Conservation (phyloP, 1,139 yeast genomes). For the Arxiozyma heterogenica region DNA sequence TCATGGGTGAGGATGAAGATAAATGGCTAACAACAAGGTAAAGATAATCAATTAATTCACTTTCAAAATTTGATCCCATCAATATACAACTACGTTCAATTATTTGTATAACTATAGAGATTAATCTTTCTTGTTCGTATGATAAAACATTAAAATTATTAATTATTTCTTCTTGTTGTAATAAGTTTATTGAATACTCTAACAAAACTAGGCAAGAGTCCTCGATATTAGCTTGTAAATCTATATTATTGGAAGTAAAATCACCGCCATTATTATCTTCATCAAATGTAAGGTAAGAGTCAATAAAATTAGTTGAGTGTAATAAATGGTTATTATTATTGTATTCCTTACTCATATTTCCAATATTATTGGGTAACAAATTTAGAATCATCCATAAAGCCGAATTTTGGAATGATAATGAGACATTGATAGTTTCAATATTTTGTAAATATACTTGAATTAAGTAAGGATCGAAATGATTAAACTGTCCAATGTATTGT, state of each 20-base stretch:
- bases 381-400: not conserved
- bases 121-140: conserved; percentile 6
- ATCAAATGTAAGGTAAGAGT: not conserved
- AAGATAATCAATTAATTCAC: conserved; percentile 45
- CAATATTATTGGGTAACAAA: not conserved
- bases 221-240: not conserved
- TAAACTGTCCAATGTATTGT: not conserved
- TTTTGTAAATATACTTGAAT: not conserved
- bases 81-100: conserved; percentile 35
- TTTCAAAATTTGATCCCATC: conserved; percentile 35
- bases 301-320: not conserved
- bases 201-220: not conserved
- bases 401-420: not conserved
- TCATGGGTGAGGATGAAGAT: conserved; percentile 38
- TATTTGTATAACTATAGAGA: conserved; percentile 29
- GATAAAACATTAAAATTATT: conserved; percentile 2
- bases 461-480: not conserved
- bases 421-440: not conserved
- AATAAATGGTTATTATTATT: not conserved
- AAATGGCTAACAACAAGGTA: conserved; percentile 48
- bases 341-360: too few species aligned
- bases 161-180: conserved; percentile 6
- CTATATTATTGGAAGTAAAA: not conserved
- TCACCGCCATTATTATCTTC: not conserved
- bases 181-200: not conserved